These are phyloP conservation scores for Leccinum rimulosum DNA, from an alignment of 768 basidiomycete species.

Conservation along the genomic window DNA sequence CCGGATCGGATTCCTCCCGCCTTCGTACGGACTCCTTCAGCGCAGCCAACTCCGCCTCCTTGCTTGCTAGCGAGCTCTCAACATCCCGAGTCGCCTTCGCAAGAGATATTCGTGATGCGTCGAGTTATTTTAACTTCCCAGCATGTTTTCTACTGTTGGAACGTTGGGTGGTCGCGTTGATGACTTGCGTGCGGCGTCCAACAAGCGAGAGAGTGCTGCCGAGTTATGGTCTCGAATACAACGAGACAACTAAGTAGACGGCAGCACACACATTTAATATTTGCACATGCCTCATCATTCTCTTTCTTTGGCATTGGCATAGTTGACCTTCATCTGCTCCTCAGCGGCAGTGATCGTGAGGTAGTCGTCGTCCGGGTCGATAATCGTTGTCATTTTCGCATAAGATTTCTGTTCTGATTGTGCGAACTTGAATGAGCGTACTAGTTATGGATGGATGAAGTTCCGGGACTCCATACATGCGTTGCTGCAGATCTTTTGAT, in stretches of 20 bases:
- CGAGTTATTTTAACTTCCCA: constrained; percentile 60
- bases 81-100: constrained; percentile 74
- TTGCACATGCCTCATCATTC: constrained; percentile 62
- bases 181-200: constrained; percentile 70
- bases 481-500: constrained; percentile 35
- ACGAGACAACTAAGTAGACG: not conserved
- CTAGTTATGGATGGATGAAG: not conserved
- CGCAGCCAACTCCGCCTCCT: constrained; percentile 66
- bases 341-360: constrained; percentile 72
- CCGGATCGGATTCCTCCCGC: constrained; percentile 70
- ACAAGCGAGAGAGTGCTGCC: constrained; percentile 57
- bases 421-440: not conserved
- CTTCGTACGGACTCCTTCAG: constrained; percentile 62
- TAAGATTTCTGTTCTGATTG: constrained; percentile 50
- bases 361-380: constrained; percentile 79
- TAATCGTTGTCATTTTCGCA: constrained; percentile 70
- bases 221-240: not conserved
- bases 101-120: constrained; percentile 58
- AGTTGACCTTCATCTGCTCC: constrained; percentile 59
- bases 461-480: constrained; percentile 24
- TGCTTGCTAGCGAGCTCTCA: constrained; percentile 61
- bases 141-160: constrained; percentile 66
- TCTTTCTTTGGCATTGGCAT: constrained; percentile 59
- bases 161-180: constrained; percentile 67
- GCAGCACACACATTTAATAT: constrained; percentile 53